Base-by-base conservation (phyloP, 2,329 filamentous ascomycete species). In the Byssoonygena ceratinophila region DNA sequence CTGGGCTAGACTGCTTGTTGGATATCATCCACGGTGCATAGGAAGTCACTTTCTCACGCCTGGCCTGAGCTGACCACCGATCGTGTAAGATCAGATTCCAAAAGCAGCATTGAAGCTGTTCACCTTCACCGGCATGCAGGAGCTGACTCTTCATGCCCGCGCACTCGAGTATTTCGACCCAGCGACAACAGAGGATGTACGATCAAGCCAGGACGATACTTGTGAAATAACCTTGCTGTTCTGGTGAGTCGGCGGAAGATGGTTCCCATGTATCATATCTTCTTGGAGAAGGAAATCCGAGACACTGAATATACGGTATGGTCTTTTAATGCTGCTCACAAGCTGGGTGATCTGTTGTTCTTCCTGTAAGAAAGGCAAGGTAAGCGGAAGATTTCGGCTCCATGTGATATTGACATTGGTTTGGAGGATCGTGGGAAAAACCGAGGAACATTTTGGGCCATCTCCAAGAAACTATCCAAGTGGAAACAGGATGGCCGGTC, bases 1-100 rank as follows among this genome's bases (percentile, higher is more conserved):
- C 18, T 4, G 31, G n/a, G 5, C 46, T 25, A 14, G 7, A 1
- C 4, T 39, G 4, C 23, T 37, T 37, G 25, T 40, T 34, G 32
- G 7, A 29, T 23, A 46, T n/a, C 40, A 52, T 52, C 50, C 50
- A 52, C n/a, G 50, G 50, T 8, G 40, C 29, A 39, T 46, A 46
- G 6, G 29, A 46, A 11, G 32, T 36, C 14, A 1, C 43, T 14
- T 46, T 37, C 25, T n/a, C 43, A 3, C 12, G 2, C 14, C n/a
- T 18, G 14, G 16, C 22, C n/a, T 11, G 23, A 16, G 43, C 43
- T 16, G 22, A 25, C 43, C 43, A 46, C 2, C 43, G 43, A 46
- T 25, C 31, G 16, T 43, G 39, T 43, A 43, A 12, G 39, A 43
- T 14, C 39, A 43, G 16, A 14, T 43, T n/a, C 39, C 39, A 43